A percentile compares a stretch with the other conserved stretches of the same genome.
phyloP scores from a whole-genome alignment of 202 grass and related monocot species.

The Miscanthus sacchariflorus region DNA sequence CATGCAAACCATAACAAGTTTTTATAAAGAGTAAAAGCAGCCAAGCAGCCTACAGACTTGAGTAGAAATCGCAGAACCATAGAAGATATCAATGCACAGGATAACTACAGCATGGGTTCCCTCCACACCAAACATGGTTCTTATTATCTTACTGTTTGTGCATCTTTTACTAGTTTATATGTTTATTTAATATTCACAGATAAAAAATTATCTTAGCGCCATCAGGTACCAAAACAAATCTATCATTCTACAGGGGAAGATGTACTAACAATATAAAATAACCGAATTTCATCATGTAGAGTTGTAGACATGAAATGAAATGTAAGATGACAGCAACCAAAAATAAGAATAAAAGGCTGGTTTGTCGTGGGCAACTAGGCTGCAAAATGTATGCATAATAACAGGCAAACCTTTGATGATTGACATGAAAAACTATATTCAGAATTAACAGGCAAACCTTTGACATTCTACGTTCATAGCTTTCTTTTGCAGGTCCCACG shows the following conservation, averaged over 20 bases:
- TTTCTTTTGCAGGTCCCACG: slow-evolving; percentile 84
- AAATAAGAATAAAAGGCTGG: not conserved
- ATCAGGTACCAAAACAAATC: slow-evolving; percentile 10
- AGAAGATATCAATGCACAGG: slow-evolving; percentile 4
- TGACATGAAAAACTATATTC: slow-evolving; percentile 27
- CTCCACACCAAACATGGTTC: not conserved
- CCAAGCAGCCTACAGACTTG: not conserved
- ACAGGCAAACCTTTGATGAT: no score
- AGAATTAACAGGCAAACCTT: slow-evolving; percentile 61
- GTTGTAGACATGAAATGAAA: slow-evolving; percentile 10
- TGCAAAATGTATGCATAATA: not conserved
- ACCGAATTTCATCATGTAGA: not conserved
- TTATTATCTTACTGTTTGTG: slow-evolving; percentile 11
- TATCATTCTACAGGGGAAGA: not conserved
- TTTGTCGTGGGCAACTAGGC: slow-evolving; percentile 1
- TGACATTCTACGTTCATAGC: slow-evolving; percentile 74
- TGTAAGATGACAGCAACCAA: not conserved
- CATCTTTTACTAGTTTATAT: not conserved
- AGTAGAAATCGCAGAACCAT: not conserved
- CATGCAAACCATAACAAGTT: not conserved
- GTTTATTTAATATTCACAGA: slow-evolving; percentile 9
- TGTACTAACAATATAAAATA: not conserved
- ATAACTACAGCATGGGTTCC: not conserved
- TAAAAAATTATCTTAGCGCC: slow-evolving; percentile 1
- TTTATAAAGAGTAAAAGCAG: not conserved